Percentiles rank a stretch among this genome's conserved stretches.
Conservation (phyloP, 805 yeast species). For the Starmerella powellii region DNA sequence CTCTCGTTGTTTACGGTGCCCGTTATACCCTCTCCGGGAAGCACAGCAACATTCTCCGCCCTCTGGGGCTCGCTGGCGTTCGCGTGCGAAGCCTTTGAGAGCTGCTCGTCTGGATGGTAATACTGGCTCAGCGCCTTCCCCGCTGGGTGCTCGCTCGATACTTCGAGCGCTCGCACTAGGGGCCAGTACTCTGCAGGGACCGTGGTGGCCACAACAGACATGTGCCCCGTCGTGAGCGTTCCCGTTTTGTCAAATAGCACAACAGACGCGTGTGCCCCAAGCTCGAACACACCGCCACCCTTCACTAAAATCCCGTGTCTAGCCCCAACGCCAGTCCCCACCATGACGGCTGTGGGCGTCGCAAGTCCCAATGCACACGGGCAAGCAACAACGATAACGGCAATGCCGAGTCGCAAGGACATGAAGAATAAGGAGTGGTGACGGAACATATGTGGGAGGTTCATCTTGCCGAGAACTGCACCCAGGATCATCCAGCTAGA, state of each 20-base stretch:
- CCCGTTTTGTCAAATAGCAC: slow-evolving; percentile 93
- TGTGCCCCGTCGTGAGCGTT: slow-evolving; percentile 75
- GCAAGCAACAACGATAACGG: slow-evolving; percentile 94
- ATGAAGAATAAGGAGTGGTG: slow-evolving; percentile 49
- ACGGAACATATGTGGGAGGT: slow-evolving; percentile 39
- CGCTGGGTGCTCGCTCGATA: slow-evolving; percentile 74
- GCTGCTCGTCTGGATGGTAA: slow-evolving; percentile 10
- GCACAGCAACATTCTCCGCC: not conserved
- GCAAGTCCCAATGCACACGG: slow-evolving; percentile 97
- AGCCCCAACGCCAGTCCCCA: slow-evolving; percentile 96
- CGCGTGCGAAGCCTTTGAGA: too few relatives aligned
- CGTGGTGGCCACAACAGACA: slow-evolving; percentile 36
- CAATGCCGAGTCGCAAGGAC: slow-evolving; percentile 68
- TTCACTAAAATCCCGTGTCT: slow-evolving; percentile 76
- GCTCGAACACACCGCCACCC: slow-evolving; percentile 83
- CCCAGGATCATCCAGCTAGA: slow-evolving; percentile 42
- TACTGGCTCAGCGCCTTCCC: slow-evolving; percentile 49
- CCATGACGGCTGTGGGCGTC: slow-evolving; percentile 98
- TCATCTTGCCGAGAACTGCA: slow-evolving; percentile 21
- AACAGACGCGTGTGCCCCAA: slow-evolving; percentile 48
- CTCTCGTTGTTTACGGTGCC: slow-evolving; percentile 11
- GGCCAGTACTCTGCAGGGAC: slow-evolving; percentile 37
- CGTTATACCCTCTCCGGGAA: slow-evolving; percentile 14
- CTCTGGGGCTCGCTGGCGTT: not conserved
- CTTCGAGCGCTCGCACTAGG: slow-evolving; percentile 48